Evolutionary conservation across 78 protist species (phyloP).

Genomic region (Chrysochromulina parva): DNA sequence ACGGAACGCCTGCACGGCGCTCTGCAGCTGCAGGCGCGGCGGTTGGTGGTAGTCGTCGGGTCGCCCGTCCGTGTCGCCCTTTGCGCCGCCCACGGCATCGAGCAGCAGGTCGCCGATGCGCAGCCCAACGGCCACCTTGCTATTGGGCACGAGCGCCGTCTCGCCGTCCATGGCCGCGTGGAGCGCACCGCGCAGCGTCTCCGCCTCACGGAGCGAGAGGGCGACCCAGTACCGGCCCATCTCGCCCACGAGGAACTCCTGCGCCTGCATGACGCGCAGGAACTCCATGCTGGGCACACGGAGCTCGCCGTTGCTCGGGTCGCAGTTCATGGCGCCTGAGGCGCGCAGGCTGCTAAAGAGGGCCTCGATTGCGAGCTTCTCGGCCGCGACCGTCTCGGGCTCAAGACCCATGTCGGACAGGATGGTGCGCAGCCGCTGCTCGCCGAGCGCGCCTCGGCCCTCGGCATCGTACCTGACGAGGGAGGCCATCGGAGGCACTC

Average conservation of each 20-base stretch:
- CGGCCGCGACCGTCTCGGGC: too few species aligned
- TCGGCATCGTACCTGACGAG: neutral
- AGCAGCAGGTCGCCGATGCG: neutral
- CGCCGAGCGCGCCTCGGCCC: too few species aligned
- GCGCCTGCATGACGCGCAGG: neutral
- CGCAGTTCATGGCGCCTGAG: neutral
- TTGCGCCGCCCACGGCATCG: neutral
- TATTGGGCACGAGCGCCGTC: neutral
- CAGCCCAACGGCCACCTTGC: neutral
- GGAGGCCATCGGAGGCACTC: too few species aligned
- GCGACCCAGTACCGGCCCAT: conserved; percentile 29
- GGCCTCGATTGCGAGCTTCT: neutral
- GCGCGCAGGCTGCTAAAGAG: neutral
- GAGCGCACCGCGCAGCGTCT: conserved; percentile 53
- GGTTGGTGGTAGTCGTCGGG: neutral
- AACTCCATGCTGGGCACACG: neutral
- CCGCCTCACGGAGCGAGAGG: conserved; percentile 73
- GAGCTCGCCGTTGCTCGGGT: neutral
- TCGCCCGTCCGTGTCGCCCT: neutral
- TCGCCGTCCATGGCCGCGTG: conserved; percentile 19
- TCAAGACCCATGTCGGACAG: neutral
- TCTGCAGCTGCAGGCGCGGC: conserved; percentile 8
- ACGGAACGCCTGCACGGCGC: neutral
- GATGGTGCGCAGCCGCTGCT: neutral
- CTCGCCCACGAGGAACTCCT: neutral